Conservation (phyloP, 345 rosid genomes). For the Citrus maxima region DNA sequence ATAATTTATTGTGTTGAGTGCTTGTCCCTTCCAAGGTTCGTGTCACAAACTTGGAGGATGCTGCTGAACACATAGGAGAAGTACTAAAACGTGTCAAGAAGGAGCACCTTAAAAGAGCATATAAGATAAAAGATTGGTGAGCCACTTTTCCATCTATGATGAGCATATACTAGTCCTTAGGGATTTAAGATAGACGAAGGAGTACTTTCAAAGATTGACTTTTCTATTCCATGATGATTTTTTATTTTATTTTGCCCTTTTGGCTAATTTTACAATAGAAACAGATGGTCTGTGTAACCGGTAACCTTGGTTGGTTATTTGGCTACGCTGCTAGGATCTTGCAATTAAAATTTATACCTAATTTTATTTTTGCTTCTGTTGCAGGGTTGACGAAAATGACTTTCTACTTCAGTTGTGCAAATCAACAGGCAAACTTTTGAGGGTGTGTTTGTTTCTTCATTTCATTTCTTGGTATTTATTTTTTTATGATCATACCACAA, state of each 20-base stretch:
- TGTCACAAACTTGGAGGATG: conserved; percentile 81
- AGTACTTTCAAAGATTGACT: not conserved
- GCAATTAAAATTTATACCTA: no score
- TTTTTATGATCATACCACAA: not conserved
- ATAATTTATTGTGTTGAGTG: not conserved
- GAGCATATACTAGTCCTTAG: not conserved
- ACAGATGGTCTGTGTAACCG: not conserved
- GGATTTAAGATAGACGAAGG: not conserved
- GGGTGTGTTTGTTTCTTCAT: conserved; percentile 42
- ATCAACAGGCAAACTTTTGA: conserved; percentile 74
- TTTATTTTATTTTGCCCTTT: not conserved
- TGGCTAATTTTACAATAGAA: not conserved
- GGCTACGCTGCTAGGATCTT: not conserved
- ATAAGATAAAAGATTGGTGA: conserved; percentile 81
- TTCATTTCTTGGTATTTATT: not conserved
- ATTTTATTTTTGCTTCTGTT: conserved; percentile 14
- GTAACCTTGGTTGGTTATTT: not conserved
- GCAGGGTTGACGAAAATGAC: conserved; percentile 83
- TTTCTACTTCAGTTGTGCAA: conserved; percentile 82
- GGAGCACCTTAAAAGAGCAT: conserved; percentile 84
- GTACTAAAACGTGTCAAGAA: conserved; percentile 87
- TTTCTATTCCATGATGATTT: not conserved
- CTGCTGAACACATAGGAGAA: conserved; percentile 89
- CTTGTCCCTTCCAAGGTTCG: conserved; percentile 48
- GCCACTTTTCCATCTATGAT: not conserved